A percentile compares a stretch with the other conserved stretches of the same genome.
phyloP scores from a whole-genome alignment of 345 rosid genomes.

The Lumnitzera littorea region DNA sequence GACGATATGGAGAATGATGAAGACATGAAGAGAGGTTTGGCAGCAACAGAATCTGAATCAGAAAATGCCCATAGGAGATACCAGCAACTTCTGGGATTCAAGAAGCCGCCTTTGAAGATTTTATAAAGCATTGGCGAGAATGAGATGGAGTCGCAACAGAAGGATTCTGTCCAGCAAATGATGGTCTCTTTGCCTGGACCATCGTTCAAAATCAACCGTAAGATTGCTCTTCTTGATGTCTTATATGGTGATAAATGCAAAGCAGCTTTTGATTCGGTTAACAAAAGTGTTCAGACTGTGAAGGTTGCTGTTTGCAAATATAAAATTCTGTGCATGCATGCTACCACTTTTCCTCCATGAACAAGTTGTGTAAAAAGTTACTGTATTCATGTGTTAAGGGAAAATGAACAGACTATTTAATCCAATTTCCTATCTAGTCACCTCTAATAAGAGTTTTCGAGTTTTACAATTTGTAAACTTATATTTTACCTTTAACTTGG shows the following conservation, averaged over 20 bases:
- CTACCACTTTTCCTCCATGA: too few relatives aligned
- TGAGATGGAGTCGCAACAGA: conserved; percentile 98
- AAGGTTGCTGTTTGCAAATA: too few relatives aligned
- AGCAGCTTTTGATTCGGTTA: conserved; percentile 99
- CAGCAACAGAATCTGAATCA: conserved; percentile 95
- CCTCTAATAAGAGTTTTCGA: too few relatives aligned
- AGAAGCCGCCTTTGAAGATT: conserved; percentile 96
- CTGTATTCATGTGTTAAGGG: too few relatives aligned
- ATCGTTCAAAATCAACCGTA: conserved; percentile 94
- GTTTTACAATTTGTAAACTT: too few relatives aligned
- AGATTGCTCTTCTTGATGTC: conserved; percentile 96
- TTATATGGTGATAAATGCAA: conserved; percentile 98
- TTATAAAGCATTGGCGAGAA: conserved; percentile 96
- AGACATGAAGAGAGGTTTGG: conserved; percentile 96
- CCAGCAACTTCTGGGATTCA: conserved; percentile 97
- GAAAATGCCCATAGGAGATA: conserved; percentile 99
- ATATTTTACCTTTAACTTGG: too few relatives aligned
- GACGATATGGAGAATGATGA: conserved; percentile 99
- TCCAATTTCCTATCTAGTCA: too few relatives aligned
- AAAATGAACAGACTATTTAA: too few relatives aligned
- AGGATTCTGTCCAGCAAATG: conserved; percentile 99
- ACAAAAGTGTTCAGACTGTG: conserved; percentile 79
- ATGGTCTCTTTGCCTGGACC: conserved; percentile 98
- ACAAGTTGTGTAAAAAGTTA: too few relatives aligned
- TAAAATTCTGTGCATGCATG: too few relatives aligned